phyloP scores from a whole-genome alignment of 345 rosid species.

The Diplotaxis tenuifolia region DNA sequence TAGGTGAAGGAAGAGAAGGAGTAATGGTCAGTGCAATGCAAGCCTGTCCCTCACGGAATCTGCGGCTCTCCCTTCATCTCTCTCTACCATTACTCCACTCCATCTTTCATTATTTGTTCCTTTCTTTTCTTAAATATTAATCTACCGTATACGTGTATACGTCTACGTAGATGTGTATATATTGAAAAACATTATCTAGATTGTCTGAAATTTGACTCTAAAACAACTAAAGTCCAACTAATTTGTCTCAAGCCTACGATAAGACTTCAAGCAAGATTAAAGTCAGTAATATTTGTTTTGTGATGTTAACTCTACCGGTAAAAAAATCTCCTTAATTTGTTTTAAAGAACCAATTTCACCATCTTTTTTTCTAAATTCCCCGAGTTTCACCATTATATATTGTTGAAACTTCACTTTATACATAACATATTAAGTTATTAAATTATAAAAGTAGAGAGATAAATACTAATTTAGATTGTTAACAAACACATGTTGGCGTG shows the following conservation, averaged over 20 bases:
- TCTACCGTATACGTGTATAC: constrained; percentile 6
- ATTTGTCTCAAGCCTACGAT: constrained; percentile 9
- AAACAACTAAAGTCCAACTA: constrained; percentile 14
- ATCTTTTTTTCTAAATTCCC: no score
- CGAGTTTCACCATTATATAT: background rate
- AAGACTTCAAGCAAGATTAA: background rate
- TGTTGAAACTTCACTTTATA: background rate
- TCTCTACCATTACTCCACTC: constrained; percentile 41
- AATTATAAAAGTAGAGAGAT: background rate
- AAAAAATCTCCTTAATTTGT: background rate
- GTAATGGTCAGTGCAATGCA: constrained; percentile 37
- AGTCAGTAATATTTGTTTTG: background rate
- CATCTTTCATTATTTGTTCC: constrained; percentile 19
- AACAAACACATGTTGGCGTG: constrained; percentile 28
- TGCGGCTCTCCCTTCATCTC: constrained; percentile 39
- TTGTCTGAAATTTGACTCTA: background rate
- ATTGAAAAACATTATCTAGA: background rate
- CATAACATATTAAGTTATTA: background rate
- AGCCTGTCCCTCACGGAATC: constrained; percentile 59
- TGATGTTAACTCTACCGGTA: background rate
- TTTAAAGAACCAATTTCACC: no score
- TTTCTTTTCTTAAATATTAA: background rate
- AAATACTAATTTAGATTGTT: background rate
- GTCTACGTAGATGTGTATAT: background rate
- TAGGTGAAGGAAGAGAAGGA: background rate